phyloP scores from a whole-genome alignment of 768 basidiomycete genomes.

The Amanita fuliginea region DNA sequence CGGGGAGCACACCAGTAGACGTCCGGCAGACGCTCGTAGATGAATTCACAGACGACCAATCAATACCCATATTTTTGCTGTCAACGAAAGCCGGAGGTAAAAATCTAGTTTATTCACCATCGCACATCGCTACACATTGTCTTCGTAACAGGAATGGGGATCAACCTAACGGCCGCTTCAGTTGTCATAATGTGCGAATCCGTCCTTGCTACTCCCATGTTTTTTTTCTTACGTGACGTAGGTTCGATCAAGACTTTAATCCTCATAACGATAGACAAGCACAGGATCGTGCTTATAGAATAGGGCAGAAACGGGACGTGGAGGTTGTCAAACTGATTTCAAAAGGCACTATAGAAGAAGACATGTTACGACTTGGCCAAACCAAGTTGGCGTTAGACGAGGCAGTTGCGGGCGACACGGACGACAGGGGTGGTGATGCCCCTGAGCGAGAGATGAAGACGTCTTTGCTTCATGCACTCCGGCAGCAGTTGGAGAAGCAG shows the following conservation, averaged over 20 bases:
- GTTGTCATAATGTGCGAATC: conserved; percentile 78
- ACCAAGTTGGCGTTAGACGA: conserved; percentile 90
- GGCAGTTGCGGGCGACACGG: conserved; percentile 78
- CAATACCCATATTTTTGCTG: conserved; percentile 81
- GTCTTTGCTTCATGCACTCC: conserved; percentile 73
- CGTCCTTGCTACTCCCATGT: neutral
- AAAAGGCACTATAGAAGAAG: conserved; percentile 89
- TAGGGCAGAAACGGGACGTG: conserved; percentile 90
- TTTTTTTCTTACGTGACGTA: conserved; percentile 14
- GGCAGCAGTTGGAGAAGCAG: conserved; percentile 69
- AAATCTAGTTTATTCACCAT: conserved; percentile 1
- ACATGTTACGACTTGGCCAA: conserved; percentile 82
- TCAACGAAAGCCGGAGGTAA: conserved; percentile 83
- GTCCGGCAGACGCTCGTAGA: conserved; percentile 90
- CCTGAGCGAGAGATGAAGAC: conserved; percentile 78
- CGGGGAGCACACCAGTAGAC: conserved; percentile 90
- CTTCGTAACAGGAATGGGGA: conserved; percentile 59
- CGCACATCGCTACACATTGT: conserved; percentile 1
- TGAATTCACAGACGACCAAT: conserved; percentile 83
- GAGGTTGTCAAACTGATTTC: conserved; percentile 93
- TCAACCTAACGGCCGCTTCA: conserved; percentile 92
- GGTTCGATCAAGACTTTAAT: conserved; percentile 98
- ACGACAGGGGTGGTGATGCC: conserved; percentile 43
- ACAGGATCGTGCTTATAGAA: conserved; percentile 94
- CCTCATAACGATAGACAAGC: conserved; percentile 97